Evolutionary conservation across 2,329 filamentous ascomycete genomes (phyloP), one percentile per base, ranked within the genome.

Genomic region (Graphilbum fragrans): DNA sequence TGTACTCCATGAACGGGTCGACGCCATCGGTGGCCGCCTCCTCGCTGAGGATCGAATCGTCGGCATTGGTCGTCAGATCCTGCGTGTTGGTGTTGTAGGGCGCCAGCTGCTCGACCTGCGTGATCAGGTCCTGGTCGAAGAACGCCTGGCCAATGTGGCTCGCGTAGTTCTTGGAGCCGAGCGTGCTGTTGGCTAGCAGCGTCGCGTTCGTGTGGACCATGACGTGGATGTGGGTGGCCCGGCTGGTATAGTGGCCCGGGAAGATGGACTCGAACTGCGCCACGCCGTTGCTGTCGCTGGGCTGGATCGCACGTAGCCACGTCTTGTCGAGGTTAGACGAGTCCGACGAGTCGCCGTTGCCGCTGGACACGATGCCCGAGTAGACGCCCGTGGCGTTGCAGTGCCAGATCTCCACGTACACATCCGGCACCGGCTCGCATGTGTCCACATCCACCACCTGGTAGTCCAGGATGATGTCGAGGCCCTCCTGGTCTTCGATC

Each of bases 141-240:
- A 74, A 80, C 35, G 77, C 54, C 55, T 80, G 74, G 16, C 74
- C 74, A 34, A 78, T 64, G 56, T 79, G 73, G 5, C 69, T 66
- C 39, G 70, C 65, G 25, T 58, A 60, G 17, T 56, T 60, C 16
- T 68, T 64, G 45, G 63, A 67, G 41, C 69, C 58, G 41, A 54
- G 49, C 37, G 71, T 76, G 49, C 64, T 63, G 57, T 76, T 75
- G 34, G 61, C 49, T 33, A 66, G 61, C 14, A 64, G 44, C 16
- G 52, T 53, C 27, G 49, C 53, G 42, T 51, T 52, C 21, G 41
- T 45, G 45, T 53, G 55, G 4, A 46, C 48, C 11, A 54, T 50
- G 21, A 60, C 49, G 45, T 65, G 62, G 34, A 61, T 58, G 52
- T 64, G 61, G 20, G 54, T 60, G 5, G 57, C 52, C 9, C 58